Percentiles rank a stretch among this genome's conserved stretches.
These are phyloP conservation scores for Hibiscus mutabilis DNA, from an alignment of 345 rosid species.

Conservation along the genomic window DNA sequence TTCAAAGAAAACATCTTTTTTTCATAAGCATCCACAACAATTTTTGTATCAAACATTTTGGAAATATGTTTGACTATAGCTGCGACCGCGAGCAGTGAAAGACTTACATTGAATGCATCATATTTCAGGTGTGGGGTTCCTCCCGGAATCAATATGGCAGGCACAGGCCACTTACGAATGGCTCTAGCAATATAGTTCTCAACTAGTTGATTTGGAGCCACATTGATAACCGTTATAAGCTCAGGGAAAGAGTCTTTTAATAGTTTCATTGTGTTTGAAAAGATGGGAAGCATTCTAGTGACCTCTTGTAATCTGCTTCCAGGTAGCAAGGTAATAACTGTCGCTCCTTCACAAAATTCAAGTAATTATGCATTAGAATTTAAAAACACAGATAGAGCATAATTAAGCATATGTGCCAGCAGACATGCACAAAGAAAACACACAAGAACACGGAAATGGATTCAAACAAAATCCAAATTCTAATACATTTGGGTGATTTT, in stretches of 20 bases:
- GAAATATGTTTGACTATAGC: background rate
- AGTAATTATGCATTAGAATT: background rate
- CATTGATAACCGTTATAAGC: slow-evolving; percentile 54
- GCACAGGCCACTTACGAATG: slow-evolving; percentile 65
- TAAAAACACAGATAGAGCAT: background rate
- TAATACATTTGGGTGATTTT: background rate
- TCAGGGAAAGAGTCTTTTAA: slow-evolving; percentile 43
- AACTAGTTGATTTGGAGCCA: slow-evolving; percentile 69
- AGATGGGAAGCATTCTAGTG: slow-evolving; percentile 79
- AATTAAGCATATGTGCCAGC: background rate
- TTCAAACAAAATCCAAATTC: background rate
- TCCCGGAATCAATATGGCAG: slow-evolving; percentile 60
- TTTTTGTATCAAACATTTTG: no score
- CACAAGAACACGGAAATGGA: background rate
- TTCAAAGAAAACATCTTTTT: no score
- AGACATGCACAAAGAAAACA: background rate
- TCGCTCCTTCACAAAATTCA: slow-evolving; percentile 43
- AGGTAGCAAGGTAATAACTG: slow-evolving; percentile 63
- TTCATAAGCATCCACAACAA: no score
- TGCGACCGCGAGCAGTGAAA: background rate
- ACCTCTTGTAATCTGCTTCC: slow-evolving; percentile 98
- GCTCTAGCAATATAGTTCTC: slow-evolving; percentile 37
- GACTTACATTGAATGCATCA: slow-evolving; percentile 67
- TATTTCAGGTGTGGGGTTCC: slow-evolving; percentile 58
- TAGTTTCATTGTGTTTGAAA: slow-evolving; percentile 38